Percentiles rank a stretch among this genome's conserved stretches.
Conservation (phyloP, 177 flowering plant species). For the Telopea speciosissima region DNA sequence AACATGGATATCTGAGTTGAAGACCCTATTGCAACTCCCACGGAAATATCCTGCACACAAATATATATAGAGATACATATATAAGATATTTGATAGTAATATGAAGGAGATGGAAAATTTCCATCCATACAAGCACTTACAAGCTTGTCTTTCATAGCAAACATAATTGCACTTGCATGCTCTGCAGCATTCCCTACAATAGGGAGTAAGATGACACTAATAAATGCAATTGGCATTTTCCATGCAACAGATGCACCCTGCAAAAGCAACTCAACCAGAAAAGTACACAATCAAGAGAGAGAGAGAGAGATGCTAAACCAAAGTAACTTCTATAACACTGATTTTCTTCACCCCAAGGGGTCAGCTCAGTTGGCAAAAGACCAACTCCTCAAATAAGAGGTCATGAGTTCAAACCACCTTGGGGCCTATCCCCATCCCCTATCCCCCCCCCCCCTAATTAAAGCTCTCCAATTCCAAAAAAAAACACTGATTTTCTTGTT, state of each 20-base stretch:
- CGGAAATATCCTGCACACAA: constrained; percentile 53
- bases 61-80: background rate
- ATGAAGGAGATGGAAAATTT: background rate
- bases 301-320: background rate
- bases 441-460: too few species aligned
- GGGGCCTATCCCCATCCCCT: too few species aligned
- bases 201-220: constrained; percentile 81
- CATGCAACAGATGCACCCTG: constrained; percentile 76
- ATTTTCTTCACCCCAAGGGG: too few species aligned
- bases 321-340: background rate
- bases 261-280: constrained; percentile 16
- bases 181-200: constrained; percentile 94
- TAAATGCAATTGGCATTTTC: constrained; percentile 75
- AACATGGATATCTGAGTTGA: constrained; percentile 80
- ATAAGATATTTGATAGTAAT: background rate
- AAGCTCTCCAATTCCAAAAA: too few species aligned
- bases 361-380: too few species aligned
- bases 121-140: constrained; percentile 30
- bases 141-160: constrained; percentile 91
- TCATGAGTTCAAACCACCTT: too few species aligned
- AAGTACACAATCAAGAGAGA: background rate
- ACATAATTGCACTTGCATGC: constrained; percentile 88
- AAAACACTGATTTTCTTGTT: background rate
- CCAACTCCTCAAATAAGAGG: too few species aligned
- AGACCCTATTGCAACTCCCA: constrained; percentile 81